These are phyloP conservation scores for Amoeboaphelidium protococcarum DNA, from an alignment of 371 early-diverging fungal species.

Conservation along the genomic window DNA sequence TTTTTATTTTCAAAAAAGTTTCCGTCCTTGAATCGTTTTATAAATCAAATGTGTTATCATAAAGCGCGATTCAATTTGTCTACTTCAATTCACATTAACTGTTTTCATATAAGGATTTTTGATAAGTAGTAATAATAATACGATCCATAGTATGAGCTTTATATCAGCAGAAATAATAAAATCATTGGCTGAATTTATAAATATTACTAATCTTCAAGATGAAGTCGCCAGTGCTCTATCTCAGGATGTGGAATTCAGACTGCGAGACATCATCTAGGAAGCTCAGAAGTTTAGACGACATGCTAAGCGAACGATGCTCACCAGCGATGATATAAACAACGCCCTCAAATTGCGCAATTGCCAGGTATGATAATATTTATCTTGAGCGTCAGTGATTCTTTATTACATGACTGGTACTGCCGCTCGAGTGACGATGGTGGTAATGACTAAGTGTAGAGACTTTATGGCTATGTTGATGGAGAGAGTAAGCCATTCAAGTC, in stretches of 20 bases:
- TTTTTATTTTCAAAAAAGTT: too few species aligned
- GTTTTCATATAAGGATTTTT: too few species aligned
- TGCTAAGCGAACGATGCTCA: slow-evolving; percentile 59
- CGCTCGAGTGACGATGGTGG: background rate
- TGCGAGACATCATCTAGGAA: slow-evolving; percentile 89
- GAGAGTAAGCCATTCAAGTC: background rate
- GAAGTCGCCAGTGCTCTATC: slow-evolving; percentile 65
- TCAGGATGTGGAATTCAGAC: slow-evolving; percentile 87
- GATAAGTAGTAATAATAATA: too few species aligned
- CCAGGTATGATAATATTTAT: slow-evolving; percentile 27
- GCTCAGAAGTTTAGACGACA: slow-evolving; percentile 96
- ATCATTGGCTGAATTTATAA: slow-evolving; percentile 75
- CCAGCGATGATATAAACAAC: slow-evolving; percentile 77
- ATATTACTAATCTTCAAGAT: slow-evolving; percentile 70
- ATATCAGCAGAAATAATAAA: too few species aligned
- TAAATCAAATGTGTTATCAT: too few species aligned
- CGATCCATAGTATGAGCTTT: too few species aligned
- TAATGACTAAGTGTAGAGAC: background rate
- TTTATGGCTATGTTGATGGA: slow-evolving; percentile 2
- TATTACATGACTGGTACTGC: background rate
- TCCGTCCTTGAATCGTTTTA: too few species aligned
- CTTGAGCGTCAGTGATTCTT: background rate
- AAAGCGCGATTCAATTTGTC: too few species aligned
- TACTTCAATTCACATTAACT: too few species aligned
- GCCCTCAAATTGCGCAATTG: slow-evolving; percentile 86